A percentile compares a stretch with the other conserved stretches of the same genome.
phyloP scores from a whole-genome alignment of 148 eudicot species.

The Camellia sinensis region DNA sequence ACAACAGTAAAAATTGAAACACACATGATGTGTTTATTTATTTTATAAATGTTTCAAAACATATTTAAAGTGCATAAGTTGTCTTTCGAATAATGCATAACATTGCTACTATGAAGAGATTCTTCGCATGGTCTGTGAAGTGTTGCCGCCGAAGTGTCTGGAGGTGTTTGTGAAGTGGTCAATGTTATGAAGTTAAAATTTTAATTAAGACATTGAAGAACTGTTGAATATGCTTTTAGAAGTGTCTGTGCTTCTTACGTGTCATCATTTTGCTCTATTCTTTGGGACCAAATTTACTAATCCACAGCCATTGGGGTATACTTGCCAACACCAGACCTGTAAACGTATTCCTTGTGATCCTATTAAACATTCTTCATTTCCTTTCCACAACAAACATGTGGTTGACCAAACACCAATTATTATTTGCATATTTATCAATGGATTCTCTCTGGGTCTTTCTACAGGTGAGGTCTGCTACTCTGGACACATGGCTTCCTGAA shows the following conservation, averaged over 20 bases:
- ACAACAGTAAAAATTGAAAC: too few relatives aligned
- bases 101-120: too few relatives aligned
- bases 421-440: neutral
- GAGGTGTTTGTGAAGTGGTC: neutral
- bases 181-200: too few relatives aligned
- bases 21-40: too few relatives aligned
- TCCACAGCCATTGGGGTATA: neutral
- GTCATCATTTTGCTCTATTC: neutral
- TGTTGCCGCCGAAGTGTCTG: too few relatives aligned
- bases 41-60: too few relatives aligned
- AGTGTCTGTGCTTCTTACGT: neutral
- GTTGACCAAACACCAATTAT: neutral
- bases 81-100: too few relatives aligned
- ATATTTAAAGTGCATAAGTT: too few relatives aligned
- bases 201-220: too few relatives aligned
- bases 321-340: neutral
- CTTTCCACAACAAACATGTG: neutral
- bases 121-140: too few relatives aligned
- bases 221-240: too few relatives aligned
- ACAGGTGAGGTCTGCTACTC: conserved; percentile 99
- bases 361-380: neutral
- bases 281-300: neutral
- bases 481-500: conserved; percentile 99
- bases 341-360: neutral
- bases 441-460: conserved; percentile 16